Evolutionary conservation across 805 yeast genomes (phyloP), one percentile per base, ranked within the genome.

Genomic region (Lachancea lanzarotensis): DNA sequence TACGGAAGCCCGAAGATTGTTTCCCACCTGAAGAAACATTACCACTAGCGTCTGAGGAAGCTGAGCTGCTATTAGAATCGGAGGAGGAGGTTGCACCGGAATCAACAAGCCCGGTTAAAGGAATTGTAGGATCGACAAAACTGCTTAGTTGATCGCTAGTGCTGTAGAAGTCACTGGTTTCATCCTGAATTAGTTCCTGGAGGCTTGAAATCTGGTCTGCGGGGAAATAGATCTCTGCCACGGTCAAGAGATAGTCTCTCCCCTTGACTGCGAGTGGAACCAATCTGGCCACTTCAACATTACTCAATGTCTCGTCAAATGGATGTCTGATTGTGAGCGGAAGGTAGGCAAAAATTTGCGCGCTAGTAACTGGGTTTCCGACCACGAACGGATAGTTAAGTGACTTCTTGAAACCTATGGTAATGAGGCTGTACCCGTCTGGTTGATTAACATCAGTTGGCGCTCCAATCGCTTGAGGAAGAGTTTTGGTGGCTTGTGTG

Each of bases 151-250:
- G 65, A 15, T 65, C 76, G 16, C 81, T 73, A 60, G 81, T 79
- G 42, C 69, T 52, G 66, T 84, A 91, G 40, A 93, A 61, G 19
- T 55, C 46, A 2, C 95, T 85, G 10, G 67, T 53, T 0, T 74
- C 55, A 45, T 78, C 66, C 39, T 84, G 80, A 35, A 91, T 63
- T 32, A 71, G 63, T 15, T 64, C 64, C 47, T 76, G 76, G 50
- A 91, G 70, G 0, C 68, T 60, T 1, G 62, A 54, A 15, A 85
- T 73, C 26, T 73, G 65, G 11, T 64, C 61, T 10, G 67, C 61
- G 18, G 95, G 95, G 68, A 88, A 83, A 61, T 84, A 88, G 45
- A 87, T 83, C 61, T 84, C 84, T 6, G 97, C 98, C 49, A 90
- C 85, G 0, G 97, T 84, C 45, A 86, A 86, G 48, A 88, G 75